Evolutionary conservation across 1,284 basidiomycete species (phyloP).

Genomic region (Psilocybe mexicana): DNA sequence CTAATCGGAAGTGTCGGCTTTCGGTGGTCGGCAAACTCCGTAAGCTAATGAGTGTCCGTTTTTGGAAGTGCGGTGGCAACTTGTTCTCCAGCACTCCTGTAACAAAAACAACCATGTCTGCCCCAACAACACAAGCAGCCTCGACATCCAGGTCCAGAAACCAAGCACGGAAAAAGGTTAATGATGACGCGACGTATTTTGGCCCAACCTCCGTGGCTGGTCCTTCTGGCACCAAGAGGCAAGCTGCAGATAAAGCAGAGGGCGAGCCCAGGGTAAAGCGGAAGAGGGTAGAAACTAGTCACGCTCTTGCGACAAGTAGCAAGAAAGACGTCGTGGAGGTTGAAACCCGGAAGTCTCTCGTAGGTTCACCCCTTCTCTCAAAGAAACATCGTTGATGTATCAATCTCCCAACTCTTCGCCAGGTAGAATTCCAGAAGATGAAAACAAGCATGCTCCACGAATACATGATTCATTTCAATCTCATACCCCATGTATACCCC

Average conservation of each 20-base stretch:
- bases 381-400: neutral
- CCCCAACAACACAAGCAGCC: slow-evolving; percentile 34
- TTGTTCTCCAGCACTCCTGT: neutral
- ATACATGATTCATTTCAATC: slow-evolving; percentile 69
- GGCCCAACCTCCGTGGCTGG: slow-evolving; percentile 39
- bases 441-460: slow-evolving; percentile 59
- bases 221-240: slow-evolving; percentile 47
- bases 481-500: slow-evolving; percentile 67
- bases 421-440: slow-evolving; percentile 75
- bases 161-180: slow-evolving; percentile 56
- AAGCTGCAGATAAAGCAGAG: slow-evolving; percentile 59
- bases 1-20: slow-evolving; percentile 20
- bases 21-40: slow-evolving; percentile 10
- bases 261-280: slow-evolving; percentile 70
- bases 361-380: slow-evolving; percentile 7
- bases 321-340: slow-evolving; percentile 33
- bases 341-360: slow-evolving; percentile 42
- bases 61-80: neutral
- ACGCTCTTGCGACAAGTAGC: slow-evolving; percentile 24
- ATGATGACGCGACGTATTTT: slow-evolving; percentile 65
- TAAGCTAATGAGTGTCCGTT: neutral
- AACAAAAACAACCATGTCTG: slow-evolving; percentile 32
- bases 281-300: slow-evolving; percentile 54
- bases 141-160: slow-evolving; percentile 55
- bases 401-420: slow-evolving; percentile 8